Evolutionary conservation across 139 green algal species (phyloP), one percentile per base, ranked within the genome.

Genomic region (Spirogloea muscicola): DNA sequence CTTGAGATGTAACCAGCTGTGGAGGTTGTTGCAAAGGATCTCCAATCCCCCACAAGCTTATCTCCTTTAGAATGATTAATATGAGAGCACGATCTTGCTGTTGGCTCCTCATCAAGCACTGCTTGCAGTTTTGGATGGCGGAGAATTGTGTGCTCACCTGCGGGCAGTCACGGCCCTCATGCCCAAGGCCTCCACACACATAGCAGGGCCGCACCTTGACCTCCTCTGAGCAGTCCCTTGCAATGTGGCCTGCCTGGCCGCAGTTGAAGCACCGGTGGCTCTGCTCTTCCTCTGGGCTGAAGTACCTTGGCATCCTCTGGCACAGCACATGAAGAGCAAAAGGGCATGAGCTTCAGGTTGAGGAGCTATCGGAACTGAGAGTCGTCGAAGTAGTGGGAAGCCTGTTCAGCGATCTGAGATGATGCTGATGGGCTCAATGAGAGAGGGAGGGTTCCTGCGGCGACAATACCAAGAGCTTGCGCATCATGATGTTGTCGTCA

Each of bases 261-360:
- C 64, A 74, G 10, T 74, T 73, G 49, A 51, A 74, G 64, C 64
- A 74, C 49, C 44, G n/a, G 5, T 67, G 49, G 6, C 6, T 7
- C 5, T 33, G 6, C 4, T 33, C 48, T 31, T 4, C 10, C 4
- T 33, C 10, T 51, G 49, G 46, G 21, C 21, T 69, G 52, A 74
- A 74, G 51, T 74, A 74, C 21, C 64, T 74, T 74, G 64, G 10
- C 51, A 6, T 6, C 48, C 64, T 67, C 64, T 74, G 64, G 25
- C 13, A 69, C 29, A 10, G 27, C 64, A 55, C n/a, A n/a, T n/a
- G n/a, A n/a, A n/a, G n/a, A n/a, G n/a, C n/a, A n/a, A n/a, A n/a
- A n/a, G n/a, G 9, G 9, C 59, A 29, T 5, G 40, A 9, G 37
- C 9, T 33, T 6, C 52, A 5, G 7, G 37, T 33, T 6, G 40